Conservation (phyloP, 345 rosid species). For the Hibiscus mutabilis region DNA sequence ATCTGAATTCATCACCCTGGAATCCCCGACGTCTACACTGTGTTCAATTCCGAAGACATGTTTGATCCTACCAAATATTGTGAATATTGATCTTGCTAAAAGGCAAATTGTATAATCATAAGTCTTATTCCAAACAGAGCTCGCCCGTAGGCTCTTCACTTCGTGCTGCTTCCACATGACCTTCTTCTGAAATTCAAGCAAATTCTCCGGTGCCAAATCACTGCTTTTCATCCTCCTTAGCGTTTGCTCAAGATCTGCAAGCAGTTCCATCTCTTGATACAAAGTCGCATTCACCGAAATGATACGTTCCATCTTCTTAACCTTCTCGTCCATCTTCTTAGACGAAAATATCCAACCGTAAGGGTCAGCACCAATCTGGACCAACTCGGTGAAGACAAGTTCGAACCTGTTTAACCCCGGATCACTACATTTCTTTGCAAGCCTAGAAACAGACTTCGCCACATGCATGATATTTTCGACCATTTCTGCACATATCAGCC, state of each 20-base stretch:
- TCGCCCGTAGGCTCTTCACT: conserved; percentile 63
- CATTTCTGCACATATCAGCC: conserved; percentile 50
- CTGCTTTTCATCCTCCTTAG: conserved; percentile 56
- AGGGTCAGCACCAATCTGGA: conserved; percentile 51
- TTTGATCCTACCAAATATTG: conserved; percentile 55
- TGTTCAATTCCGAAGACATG: conserved; percentile 60
- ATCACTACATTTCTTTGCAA: conserved; percentile 63
- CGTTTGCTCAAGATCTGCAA: conserved; percentile 72
- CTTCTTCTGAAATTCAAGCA: conserved; percentile 65
- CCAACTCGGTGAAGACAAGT: conserved; percentile 44
- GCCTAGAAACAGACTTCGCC: conserved; percentile 67
- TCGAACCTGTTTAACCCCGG: conserved; percentile 57
- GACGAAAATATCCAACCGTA: conserved; percentile 59
- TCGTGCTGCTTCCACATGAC: conserved; percentile 79
- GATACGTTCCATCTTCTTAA: conserved; percentile 78
- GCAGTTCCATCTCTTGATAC: conserved; percentile 89
- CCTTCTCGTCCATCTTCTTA: conserved; percentile 84
- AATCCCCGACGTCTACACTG: conserved; percentile 31
- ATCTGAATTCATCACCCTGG: conserved; percentile 43
- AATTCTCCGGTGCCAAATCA: conserved; percentile 49
- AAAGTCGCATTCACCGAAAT: conserved; percentile 61
- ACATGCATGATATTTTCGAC: conserved; percentile 55
- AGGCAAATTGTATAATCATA: conserved; percentile 69
- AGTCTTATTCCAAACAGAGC: conserved; percentile 80
- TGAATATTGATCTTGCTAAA: conserved; percentile 75